Base-by-base conservation (phyloP, 148 eudicot genomes). In the Selenicereus undatus region DNA sequence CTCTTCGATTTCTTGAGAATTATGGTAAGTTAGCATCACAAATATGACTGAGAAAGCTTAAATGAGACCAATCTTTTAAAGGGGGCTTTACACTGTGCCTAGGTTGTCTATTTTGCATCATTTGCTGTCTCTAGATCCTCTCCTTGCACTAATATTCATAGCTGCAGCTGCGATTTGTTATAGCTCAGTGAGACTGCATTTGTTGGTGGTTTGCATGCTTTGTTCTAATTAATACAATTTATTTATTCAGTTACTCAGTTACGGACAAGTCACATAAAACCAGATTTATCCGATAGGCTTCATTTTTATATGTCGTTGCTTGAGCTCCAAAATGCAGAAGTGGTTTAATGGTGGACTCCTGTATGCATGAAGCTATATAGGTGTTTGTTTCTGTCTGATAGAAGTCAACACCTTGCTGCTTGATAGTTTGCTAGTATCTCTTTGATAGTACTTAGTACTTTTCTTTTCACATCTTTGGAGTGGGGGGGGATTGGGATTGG, bases 1-100 rank as follows among this genome's bases (percentile, higher is more conserved):
- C 98, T 84, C 97, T 97, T 73, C 86, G 87, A 69, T 97, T 90
- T 88, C 99, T 97, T 76, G 99, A 97, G 89, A 91, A 87, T 79
- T 82, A 86, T 84, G 99, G 99, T 94, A 89, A 76, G 86, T 78
- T 71, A 65, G 73, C 35, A 48, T 50, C 51, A 27, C 8, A 54
- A 43, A 8, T 29, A 62, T 75, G 24, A 52, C 24, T 21, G 32
- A 48, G 29, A 43, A 54, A 75, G 65, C 32, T 18, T 24, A 29
- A 65, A 45, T 14, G 27, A 73, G 56, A 80, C 24, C 26, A 16
- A 20, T 71, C 36, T 24, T 52, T 39, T 21, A 39, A 10, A 20
- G 51, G 36, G 24, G 39, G 39, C 26, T 2, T 36, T 13, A 22
- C 29, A 26, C 26, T 51, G 21, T 35, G 13, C 17, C 42, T 27